Conservation (phyloP, 306 rosid species). For the Lotus japonicus region DNA sequence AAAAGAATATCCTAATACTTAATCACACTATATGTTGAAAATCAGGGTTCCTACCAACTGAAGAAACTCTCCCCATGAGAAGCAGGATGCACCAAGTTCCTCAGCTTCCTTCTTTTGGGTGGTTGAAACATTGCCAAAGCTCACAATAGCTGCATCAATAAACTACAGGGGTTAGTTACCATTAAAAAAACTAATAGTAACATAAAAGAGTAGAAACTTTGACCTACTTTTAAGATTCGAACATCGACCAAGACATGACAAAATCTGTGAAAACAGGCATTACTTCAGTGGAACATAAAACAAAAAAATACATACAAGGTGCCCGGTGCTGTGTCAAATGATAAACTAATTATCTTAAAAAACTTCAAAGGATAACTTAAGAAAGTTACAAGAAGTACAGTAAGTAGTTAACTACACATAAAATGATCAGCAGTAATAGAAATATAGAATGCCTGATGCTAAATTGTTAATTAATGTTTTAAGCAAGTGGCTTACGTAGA, state of each 20-base stretch:
- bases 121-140: constrained; percentile 58
- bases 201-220: not conserved
- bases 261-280: constrained; percentile 51
- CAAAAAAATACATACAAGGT: not conserved
- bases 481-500: not conserved
- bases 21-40: not conserved
- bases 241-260: constrained; percentile 71
- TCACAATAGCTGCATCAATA: constrained; percentile 64
- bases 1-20: not conserved
- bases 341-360: not conserved
- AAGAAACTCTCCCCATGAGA: constrained; percentile 79
- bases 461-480: no score
- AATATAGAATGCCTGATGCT: no score
- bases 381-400: no score
- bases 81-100: constrained; percentile 66
- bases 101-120: constrained; percentile 78
- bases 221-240: constrained; percentile 67
- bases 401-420: no score
- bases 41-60: constrained; percentile 46
- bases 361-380: no score
- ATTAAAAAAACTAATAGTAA: not conserved
- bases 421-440: no score
- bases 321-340: not conserved
- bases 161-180: constrained; percentile 13
- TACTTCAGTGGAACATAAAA: not conserved